Evolutionary conservation across 2,329 filamentous ascomycete species (phyloP), one percentile per base, ranked within the genome.

Genomic region (Colletotrichum sp.): DNA sequence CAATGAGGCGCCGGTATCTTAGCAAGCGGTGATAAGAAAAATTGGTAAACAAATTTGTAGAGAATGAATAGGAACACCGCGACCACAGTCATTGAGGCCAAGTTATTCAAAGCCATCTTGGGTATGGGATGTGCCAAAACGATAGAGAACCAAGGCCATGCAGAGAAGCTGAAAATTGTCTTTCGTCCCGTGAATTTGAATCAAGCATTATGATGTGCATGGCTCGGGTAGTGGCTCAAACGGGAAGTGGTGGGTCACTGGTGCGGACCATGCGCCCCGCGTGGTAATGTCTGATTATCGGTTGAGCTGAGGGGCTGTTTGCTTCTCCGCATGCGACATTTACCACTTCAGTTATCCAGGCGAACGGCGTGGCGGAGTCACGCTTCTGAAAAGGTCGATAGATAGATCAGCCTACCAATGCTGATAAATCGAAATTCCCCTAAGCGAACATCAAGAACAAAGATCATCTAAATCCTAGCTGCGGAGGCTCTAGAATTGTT

Each of bases 401-500:
- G 36, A 10, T 18, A 44, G 36, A 18, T 18, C 36, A 10, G 36
- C 36, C 5, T 18, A 18, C 16, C 5, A 3, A 44, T 44, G 36
- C 36, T 44, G 36, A 44, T 44, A 18, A 44, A 18, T 44, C 8
- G 36, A 18, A 18, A 44, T 44, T 44, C 1, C 16, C 36, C 3
- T 0, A 44, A 18, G 36, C 36, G 16, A 44, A 44, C 36, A 18
- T 18, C 8, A 44, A 9, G 5, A 16, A 18, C 0, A 9, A 44
- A 18, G 0, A 18, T 44, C 36, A 3, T 18, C 16, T 10, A 5
- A 44, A 44, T 44, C 8, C 2, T 44, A 6, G 16, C 16, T 44
- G 36, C 5, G 5, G 0, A 44, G 36, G 36, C 16, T 18, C 1
- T 9, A 3, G 16, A 44, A 0, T 3, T 44, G 8, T 10, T 10